These are phyloP conservation scores for Balakata baccata DNA, from an alignment of 345 rosid species.

Conservation along the genomic window DNA sequence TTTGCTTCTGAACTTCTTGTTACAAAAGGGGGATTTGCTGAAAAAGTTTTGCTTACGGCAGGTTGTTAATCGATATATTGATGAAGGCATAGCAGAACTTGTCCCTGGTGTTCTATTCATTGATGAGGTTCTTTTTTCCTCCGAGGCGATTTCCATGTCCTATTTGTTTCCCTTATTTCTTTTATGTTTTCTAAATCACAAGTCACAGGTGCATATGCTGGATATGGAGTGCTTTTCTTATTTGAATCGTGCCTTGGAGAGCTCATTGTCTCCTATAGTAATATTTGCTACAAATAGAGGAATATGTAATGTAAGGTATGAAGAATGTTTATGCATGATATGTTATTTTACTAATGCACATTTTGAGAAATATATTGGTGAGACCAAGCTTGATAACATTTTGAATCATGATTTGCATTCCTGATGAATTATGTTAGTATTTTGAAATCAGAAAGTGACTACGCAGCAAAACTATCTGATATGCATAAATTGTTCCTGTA, in stretches of 20 bases:
- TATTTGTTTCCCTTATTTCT: conserved; percentile 1
- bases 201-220: conserved; percentile 88
- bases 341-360: background rate
- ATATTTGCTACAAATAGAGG: conserved; percentile 99
- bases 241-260: conserved; percentile 95
- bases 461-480: too few species aligned
- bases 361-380: background rate
- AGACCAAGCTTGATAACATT: background rate
- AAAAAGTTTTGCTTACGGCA: conserved; percentile 32
- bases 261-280: conserved; percentile 90
- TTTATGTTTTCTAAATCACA: conserved; percentile 8
- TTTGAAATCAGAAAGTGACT: background rate
- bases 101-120: conserved; percentile 98
- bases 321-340: background rate
- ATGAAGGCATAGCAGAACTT: conserved; percentile 96
- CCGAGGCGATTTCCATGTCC: conserved; percentile 11
- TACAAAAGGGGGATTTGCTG: conserved; percentile 3
- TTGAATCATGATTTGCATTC: background rate
- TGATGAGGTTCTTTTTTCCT: conserved; percentile 64
- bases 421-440: background rate
- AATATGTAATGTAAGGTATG: conserved; percentile 88
- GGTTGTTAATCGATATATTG: conserved; percentile 95
- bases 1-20: background rate
- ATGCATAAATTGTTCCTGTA: too few species aligned
- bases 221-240: conserved; percentile 99